Percentiles rank a stretch among this genome's conserved stretches.
Evolutionary conservation across 2,329 filamentous ascomycete genomes (phyloP).

Genomic region (Rutstroemia sp.): DNA sequence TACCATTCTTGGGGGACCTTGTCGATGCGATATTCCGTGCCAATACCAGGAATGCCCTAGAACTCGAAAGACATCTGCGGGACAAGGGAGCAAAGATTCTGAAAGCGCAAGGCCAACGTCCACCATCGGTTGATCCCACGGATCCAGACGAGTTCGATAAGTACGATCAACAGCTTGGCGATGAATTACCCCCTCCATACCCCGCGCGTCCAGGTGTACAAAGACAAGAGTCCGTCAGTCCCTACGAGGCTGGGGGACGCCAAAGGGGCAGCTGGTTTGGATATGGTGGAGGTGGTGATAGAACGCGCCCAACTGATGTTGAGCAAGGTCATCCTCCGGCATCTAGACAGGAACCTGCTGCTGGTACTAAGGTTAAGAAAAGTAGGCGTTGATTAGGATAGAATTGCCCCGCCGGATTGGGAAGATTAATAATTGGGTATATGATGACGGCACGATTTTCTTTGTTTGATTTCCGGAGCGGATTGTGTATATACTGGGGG

Average conservation of each 20-base stretch:
- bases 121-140: conserved; percentile 44
- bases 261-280: conserved; percentile 27
- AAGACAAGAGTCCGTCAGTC: conserved; percentile 7
- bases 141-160: conserved; percentile 45
- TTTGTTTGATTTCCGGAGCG: not conserved
- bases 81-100: conserved; percentile 56
- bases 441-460: conserved; percentile 1
- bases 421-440: not conserved
- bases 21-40: conserved; percentile 63
- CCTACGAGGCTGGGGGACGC: conserved; percentile 7
- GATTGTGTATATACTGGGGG: not conserved
- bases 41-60: conserved; percentile 68
- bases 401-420: not conserved
- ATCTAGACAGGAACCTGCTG: not conserved
- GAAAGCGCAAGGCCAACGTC: conserved; percentile 37
- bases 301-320: conserved; percentile 26
- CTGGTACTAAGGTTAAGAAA: conserved; percentile 3
- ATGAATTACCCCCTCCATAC: conserved; percentile 26
- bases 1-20: conserved; percentile 71
- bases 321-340: conserved; percentile 17
- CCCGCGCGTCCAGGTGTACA: conserved; percentile 13
- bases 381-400: not conserved
- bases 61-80: conserved; percentile 57
- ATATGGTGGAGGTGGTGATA: conserved; percentile 21
- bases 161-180: conserved; percentile 14